These are phyloP conservation scores for Corylus avellana DNA, from an alignment of 306 rosid genomes.

Conservation along the genomic window DNA sequence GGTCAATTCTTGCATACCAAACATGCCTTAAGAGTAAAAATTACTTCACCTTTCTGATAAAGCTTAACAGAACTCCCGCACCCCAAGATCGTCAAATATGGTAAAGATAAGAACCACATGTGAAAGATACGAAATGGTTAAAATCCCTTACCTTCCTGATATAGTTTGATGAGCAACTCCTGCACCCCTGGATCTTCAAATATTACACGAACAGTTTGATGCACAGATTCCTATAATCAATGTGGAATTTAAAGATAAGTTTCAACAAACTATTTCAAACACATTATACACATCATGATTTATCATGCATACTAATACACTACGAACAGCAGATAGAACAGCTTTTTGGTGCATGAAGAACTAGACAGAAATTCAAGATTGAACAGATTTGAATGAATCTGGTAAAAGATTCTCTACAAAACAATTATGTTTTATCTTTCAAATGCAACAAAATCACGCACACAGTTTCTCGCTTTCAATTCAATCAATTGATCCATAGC, in stretches of 20 bases:
- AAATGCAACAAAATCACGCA: background rate
- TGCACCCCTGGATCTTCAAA: slow-evolving; percentile 99
- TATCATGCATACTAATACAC: background rate
- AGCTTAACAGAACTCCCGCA: slow-evolving; percentile 83
- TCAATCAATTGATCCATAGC: background rate
- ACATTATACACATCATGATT: slow-evolving; percentile 25
- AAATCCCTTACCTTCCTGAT: slow-evolving; percentile 55
- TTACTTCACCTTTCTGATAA: slow-evolving; percentile 56
- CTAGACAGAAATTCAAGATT: background rate
- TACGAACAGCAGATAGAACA: background rate
- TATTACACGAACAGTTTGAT: slow-evolving; percentile 88
- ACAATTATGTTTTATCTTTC: background rate
- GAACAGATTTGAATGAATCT: background rate
- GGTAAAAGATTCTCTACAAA: background rate
- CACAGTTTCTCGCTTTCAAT: background rate
- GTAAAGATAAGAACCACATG: background rate
- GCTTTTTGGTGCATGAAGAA: background rate
- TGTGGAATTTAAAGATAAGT: slow-evolving; percentile 9
- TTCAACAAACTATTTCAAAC: slow-evolving; percentile 18
- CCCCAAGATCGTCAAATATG: slow-evolving; percentile 92
- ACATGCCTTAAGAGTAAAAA: background rate
- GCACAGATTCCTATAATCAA: slow-evolving; percentile 83
- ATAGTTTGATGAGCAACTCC: slow-evolving; percentile 83
- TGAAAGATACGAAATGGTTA: background rate
- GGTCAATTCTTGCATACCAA: too few species aligned